Conservation (phyloP, 352 stramenopile species). For the Phytopythium aichiense region DNA sequence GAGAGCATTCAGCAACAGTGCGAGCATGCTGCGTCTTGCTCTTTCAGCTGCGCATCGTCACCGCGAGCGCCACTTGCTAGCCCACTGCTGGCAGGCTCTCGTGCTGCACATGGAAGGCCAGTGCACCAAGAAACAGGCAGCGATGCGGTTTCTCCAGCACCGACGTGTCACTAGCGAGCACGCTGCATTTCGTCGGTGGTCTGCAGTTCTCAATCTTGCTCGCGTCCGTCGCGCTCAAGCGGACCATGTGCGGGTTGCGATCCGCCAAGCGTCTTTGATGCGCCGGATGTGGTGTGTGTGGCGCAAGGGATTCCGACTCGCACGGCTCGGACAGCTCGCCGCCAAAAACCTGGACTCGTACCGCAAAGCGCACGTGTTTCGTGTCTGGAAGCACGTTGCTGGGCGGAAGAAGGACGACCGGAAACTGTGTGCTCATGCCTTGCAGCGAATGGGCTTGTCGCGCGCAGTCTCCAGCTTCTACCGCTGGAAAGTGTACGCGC, state of each 20-base stretch:
- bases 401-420: constrained; percentile 3
- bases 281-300: constrained; percentile 12
- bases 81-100: constrained; percentile 12
- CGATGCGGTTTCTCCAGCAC: background rate
- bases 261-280: constrained; percentile 7
- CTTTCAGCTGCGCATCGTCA: constrained; percentile 7
- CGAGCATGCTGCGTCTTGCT: background rate
- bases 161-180: background rate
- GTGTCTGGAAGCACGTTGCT: constrained; percentile 20
- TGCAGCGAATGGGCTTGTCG: constrained; percentile 9
- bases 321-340: constrained; percentile 9
- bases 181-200: constrained; percentile 12
- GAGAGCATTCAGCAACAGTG: constrained; percentile 5
- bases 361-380: constrained; percentile 9
- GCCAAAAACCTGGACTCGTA: constrained; percentile 10
- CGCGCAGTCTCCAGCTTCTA: constrained; percentile 13
- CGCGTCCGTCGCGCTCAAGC: constrained; percentile 3
- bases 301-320: constrained; percentile 13
- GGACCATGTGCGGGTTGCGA: constrained; percentile 5
- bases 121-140: constrained; percentile 10
- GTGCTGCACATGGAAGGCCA: constrained; percentile 9
- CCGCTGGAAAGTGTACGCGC: constrained; percentile 14
- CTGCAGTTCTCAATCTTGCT: background rate
- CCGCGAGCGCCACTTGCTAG: background rate
- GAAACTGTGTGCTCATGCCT: background rate